These are phyloP conservation scores for Suhomyces yuchorum DNA, from an alignment of 1,139 yeast genomes.

Conservation along the genomic window DNA sequence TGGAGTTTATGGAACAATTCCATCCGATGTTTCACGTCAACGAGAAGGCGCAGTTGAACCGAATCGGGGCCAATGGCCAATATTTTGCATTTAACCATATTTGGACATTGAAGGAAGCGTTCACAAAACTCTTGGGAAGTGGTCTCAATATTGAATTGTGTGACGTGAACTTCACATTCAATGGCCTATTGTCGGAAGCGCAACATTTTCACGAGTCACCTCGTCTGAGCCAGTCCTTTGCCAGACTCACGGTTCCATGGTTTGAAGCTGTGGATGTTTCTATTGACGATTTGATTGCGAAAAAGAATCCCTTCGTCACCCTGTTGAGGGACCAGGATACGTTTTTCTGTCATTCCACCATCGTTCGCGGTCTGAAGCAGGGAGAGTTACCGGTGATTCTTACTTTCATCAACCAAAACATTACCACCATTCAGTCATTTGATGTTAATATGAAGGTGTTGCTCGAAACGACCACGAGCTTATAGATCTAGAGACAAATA, in stretches of 20 bases:
- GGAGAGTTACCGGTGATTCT: slow-evolving; percentile 29
- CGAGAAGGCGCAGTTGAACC: slow-evolving; percentile 40
- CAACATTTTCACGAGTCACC: neutral
- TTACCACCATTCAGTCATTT: slow-evolving; percentile 1
- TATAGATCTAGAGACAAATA: neutral
- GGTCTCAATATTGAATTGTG: slow-evolving; percentile 61
- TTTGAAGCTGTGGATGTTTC: slow-evolving; percentile 1
- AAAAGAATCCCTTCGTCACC: slow-evolving; percentile 8
- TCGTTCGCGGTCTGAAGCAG: slow-evolving; percentile 11
- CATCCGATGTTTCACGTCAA: slow-evolving; percentile 47
- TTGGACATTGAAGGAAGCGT: slow-evolving; percentile 78
- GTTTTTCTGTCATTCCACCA: slow-evolving; percentile 26
- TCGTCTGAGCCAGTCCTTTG: neutral
- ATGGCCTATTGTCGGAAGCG: slow-evolving; percentile 1
- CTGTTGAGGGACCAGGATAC: slow-evolving; percentile 13
- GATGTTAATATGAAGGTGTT: slow-evolving; percentile 9
- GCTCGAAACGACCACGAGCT: neutral
- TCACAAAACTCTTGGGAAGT: slow-evolving; percentile 60
- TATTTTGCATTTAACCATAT: slow-evolving; percentile 50
- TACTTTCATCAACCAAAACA: slow-evolving; percentile 26
- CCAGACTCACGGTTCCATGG: neutral
- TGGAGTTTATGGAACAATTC: slow-evolving; percentile 45
- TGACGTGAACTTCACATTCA: slow-evolving; percentile 16
- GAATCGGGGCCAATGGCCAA: slow-evolving; percentile 16
- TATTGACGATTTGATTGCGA: slow-evolving; percentile 1